These are phyloP conservation scores for Hypocrella siamensis DNA, from an alignment of 2,329 filamentous ascomycete species.

Conservation along the genomic window DNA sequence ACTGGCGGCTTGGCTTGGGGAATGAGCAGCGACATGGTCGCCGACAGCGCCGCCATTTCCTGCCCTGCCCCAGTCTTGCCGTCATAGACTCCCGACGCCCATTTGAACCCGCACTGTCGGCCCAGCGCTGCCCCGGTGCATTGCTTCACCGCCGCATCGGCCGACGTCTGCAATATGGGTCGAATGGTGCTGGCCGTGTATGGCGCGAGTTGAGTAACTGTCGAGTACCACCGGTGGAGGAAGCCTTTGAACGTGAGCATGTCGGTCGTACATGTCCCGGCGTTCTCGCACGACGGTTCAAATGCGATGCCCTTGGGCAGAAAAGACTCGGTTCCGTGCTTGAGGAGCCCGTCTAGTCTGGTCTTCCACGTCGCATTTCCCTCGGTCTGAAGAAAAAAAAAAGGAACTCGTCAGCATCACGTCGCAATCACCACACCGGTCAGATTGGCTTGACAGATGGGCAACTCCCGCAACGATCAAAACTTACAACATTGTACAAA, in stretches of 20 bases:
- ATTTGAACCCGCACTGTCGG: constrained; percentile 37
- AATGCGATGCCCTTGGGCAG: constrained; percentile 41
- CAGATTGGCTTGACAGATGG: not conserved
- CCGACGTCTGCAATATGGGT: constrained; percentile 34
- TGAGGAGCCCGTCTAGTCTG: constrained; percentile 25
- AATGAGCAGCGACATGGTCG: constrained; percentile 37
- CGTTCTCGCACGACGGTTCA: constrained; percentile 44
- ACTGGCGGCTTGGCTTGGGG: constrained; percentile 22
- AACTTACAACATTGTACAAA: constrained; percentile 44
- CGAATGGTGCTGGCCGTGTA: constrained; percentile 33
- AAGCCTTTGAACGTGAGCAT: constrained; percentile 50
- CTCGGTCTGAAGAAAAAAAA: constrained; percentile 21
- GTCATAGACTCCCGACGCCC: constrained; percentile 35
- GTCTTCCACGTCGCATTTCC: constrained; percentile 33
- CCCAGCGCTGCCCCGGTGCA: constrained; percentile 34
- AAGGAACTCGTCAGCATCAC: constrained; percentile 2
- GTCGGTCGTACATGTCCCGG: constrained; percentile 42
- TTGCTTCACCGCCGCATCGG: constrained; percentile 35
- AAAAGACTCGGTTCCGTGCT: constrained; percentile 26
- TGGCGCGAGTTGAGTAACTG: constrained; percentile 37
- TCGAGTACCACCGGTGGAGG: constrained; percentile 39
- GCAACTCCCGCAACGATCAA: no score
- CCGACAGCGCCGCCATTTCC: constrained; percentile 41
- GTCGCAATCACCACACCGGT: not conserved
- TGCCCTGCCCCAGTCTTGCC: constrained; percentile 42